phyloP scores from a whole-genome alignment of 75 land plant species.

The Picea sitchensis region DNA sequence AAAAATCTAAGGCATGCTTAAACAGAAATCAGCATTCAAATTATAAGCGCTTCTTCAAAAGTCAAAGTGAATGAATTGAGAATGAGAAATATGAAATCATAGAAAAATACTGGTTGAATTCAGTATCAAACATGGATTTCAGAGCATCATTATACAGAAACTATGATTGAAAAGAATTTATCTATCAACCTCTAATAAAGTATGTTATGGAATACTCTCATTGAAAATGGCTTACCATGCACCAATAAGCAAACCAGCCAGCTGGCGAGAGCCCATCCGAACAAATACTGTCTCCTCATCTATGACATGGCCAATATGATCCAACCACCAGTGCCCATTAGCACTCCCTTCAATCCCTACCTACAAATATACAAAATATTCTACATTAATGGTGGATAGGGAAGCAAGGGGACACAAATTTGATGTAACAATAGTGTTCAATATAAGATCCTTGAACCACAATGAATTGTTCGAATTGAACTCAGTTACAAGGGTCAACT shows the following conservation, averaged over 20 bases:
- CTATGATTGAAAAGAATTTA: neutral
- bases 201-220: neutral
- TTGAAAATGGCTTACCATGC: conserved; percentile 56
- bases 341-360: conserved; percentile 90
- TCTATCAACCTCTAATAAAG: neutral
- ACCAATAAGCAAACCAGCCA: conserved; percentile 88
- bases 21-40: neutral
- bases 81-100: neutral
- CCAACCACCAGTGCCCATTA: conserved; percentile 95
- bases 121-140: neutral
- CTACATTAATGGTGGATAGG: neutral
- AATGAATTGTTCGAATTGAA: neutral
- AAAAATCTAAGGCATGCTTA: neutral
- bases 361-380: conserved; percentile 29
- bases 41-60: neutral
- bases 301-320: conserved; percentile 61
- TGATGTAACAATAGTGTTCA: neutral
- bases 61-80: neutral
- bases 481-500: neutral
- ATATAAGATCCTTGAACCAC: neutral
- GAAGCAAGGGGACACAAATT: neutral
- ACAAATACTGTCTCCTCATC: conserved; percentile 64
- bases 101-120: neutral
- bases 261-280: conserved; percentile 81
- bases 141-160: neutral